Evolutionary conservation across 345 rosid species (phyloP).

Genomic region (Abelmoschus esculentus): DNA sequence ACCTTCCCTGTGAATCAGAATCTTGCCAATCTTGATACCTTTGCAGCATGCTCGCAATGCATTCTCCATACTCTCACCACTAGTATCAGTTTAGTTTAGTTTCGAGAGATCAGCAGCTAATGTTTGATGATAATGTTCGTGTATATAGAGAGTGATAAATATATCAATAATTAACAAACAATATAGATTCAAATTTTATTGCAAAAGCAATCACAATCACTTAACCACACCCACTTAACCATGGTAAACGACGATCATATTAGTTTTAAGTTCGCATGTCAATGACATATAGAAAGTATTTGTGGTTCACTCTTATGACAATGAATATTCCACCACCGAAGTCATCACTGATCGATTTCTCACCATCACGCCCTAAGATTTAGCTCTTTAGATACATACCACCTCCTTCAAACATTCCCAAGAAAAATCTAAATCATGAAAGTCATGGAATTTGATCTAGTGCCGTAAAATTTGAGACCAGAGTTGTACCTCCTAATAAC

Average conservation of each 20-base stretch:
- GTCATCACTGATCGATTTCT: background rate
- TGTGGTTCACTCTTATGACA: background rate
- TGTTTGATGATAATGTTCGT: background rate
- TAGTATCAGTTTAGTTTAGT: conserved; percentile 23
- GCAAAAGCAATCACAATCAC: background rate
- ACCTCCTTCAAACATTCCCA: background rate
- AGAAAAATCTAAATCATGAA: background rate
- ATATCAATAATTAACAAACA: background rate
- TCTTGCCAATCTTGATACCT: conserved; percentile 95
- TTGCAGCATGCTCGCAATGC: conserved; percentile 98
- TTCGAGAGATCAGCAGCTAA: conserved; percentile 6
- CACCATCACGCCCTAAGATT: background rate
- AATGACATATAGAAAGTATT: background rate
- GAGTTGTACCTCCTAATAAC: conserved; percentile 82
- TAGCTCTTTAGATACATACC: background rate
- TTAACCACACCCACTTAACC: background rate
- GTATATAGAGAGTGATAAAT: background rate
- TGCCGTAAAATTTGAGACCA: conserved; percentile 14
- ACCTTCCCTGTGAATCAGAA: conserved; percentile 94
- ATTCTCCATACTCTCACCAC: conserved; percentile 99
- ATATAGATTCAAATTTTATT: background rate
- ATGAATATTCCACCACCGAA: background rate
- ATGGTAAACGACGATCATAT: background rate
- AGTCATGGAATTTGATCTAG: background rate
- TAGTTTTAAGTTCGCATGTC: background rate